Conservation (phyloP, 192 early-diverging fungal genomes). For the Coemansia sp. region DNA sequence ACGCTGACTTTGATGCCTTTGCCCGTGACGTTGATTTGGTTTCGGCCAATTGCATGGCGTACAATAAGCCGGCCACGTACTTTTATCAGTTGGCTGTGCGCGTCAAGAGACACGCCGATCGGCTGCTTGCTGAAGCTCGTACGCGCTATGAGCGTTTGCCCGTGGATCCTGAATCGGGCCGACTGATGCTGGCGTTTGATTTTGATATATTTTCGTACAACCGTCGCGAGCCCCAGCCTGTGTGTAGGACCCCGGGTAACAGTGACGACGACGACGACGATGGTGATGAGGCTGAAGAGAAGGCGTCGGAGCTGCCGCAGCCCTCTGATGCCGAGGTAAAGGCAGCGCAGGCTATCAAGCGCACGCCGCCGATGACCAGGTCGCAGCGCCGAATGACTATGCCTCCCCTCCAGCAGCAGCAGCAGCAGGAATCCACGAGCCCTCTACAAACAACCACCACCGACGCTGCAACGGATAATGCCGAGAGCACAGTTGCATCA, state of each 20-base stretch:
- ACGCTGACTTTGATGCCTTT: conserved; percentile 58
- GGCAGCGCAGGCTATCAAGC: too few relatives aligned
- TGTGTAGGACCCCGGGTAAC: too few relatives aligned
- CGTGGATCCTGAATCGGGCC: conserved; percentile 30
- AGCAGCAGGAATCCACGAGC: too few relatives aligned
- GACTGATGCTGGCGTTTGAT: conserved; percentile 19
- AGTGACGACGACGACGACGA: not conserved
- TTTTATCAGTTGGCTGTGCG: conserved; percentile 40
- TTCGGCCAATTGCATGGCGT: conserved; percentile 37
- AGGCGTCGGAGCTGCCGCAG: not conserved
- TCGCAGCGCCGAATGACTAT: too few relatives aligned
- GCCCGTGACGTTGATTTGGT: conserved; percentile 48
- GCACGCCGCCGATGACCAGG: not conserved
- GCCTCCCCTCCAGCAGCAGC: too few relatives aligned
- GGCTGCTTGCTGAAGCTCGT: conserved; percentile 18
- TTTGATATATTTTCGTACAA: conserved; percentile 21
- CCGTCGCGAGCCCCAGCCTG: not conserved
- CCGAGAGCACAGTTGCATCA: too few relatives aligned
- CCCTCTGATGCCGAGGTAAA: too few relatives aligned
- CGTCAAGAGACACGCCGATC: conserved; percentile 22
- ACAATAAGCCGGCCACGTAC: conserved; percentile 48
- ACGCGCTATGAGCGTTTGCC: conserved; percentile 8
- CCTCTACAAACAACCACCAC: too few relatives aligned
- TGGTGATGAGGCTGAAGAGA: not conserved
- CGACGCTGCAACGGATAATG: too few relatives aligned